A percentile compares a stretch with the other conserved stretches of the same genome.
Evolutionary conservation across 1,139 yeast species (phyloP).

Genomic region (Candida tropicalis): DNA sequence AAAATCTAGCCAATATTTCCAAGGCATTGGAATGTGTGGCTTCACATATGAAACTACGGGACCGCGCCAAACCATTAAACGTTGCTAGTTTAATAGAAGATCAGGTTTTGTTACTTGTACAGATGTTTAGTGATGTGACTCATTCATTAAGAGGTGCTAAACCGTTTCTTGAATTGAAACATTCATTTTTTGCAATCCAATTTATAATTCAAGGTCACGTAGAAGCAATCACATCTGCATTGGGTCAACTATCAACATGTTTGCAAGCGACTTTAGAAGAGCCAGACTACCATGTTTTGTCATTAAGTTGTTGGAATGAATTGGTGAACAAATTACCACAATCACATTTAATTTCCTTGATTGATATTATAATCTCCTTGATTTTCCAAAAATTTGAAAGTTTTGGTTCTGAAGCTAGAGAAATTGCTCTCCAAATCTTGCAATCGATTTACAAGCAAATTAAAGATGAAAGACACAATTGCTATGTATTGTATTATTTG

Average conservation of each 20-base stretch:
- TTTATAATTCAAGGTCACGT: conserved; percentile 67
- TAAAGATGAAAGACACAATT: conserved; percentile 32
- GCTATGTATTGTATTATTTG: conserved; percentile 48
- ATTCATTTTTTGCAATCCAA: conserved; percentile 74
- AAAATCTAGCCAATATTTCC: conserved; percentile 35
- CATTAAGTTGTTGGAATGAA: conserved; percentile 69
- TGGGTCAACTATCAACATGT: conserved; percentile 89
- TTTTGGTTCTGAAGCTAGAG: conserved; percentile 51
- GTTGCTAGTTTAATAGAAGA: conserved; percentile 45
- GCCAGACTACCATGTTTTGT: conserved; percentile 58
- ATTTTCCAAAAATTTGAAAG: conserved; percentile 63
- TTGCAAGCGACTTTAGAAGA: conserved; percentile 78
- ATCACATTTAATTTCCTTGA: conserved; percentile 51
- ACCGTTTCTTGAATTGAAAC: conserved; percentile 71
- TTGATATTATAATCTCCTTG: conserved; percentile 48
- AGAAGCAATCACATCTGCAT: conserved; percentile 66
- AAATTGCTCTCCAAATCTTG: conserved; percentile 49
- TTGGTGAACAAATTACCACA: conserved; percentile 54
- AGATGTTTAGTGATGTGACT: conserved; percentile 73
- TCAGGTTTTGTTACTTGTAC: conserved; percentile 77
- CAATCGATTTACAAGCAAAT: conserved; percentile 39
- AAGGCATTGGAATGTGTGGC: conserved; percentile 47
- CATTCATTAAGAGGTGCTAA: conserved; percentile 72
- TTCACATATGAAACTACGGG: conserved; percentile 20
- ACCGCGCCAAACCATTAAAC: conserved; percentile 15